A percentile compares a stretch with the other conserved stretches of the same genome.
These are phyloP conservation scores for Cutaneotrichosporon cavernicola DNA, from an alignment of 1,284 basidiomycete species.

Conservation along the genomic window DNA sequence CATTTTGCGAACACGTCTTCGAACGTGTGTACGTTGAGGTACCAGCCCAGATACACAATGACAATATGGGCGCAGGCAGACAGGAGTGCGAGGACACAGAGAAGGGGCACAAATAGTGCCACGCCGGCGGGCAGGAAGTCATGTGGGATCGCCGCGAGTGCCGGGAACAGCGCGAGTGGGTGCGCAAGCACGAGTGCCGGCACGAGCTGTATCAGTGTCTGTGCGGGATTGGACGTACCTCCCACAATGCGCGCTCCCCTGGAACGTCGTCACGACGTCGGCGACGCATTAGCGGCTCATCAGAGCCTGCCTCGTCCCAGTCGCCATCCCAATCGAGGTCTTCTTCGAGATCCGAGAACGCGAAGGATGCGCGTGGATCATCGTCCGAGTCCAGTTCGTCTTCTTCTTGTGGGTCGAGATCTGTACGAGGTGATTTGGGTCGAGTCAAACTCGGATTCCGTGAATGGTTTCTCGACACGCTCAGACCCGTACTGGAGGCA, in stretches of 20 bases:
- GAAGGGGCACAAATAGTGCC: constrained; percentile 49
- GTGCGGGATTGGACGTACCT: constrained; percentile 10
- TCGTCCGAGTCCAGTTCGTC: neutral
- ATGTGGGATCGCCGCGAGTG: constrained; percentile 46
- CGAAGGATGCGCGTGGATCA: neutral
- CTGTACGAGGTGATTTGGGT: neutral
- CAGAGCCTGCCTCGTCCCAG: constrained; percentile 12
- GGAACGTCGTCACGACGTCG: constrained; percentile 21
- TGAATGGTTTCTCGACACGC: neutral
- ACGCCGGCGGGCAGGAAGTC: constrained; percentile 53
- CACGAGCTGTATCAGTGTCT: constrained; percentile 38
- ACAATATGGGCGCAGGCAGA: constrained; percentile 52
- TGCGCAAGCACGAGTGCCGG: constrained; percentile 50
- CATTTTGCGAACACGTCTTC: constrained; percentile 49
- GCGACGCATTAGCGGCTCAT: constrained; percentile 25
- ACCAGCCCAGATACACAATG: constrained; percentile 53
- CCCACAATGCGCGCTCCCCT: constrained; percentile 19
- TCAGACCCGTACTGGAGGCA: constrained; percentile 5
- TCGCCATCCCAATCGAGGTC: constrained; percentile 20
- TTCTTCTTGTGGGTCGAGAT: neutral
- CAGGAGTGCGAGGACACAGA: constrained; percentile 43
- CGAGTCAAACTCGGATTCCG: neutral
- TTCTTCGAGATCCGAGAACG: constrained; percentile 8
- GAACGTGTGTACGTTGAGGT: constrained; percentile 51
- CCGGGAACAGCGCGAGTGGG: constrained; percentile 49